Evolutionary conservation across 345 rosid genomes (phyloP), one percentile per base, ranked within the genome.

Genomic region (Passiflora organensis): DNA sequence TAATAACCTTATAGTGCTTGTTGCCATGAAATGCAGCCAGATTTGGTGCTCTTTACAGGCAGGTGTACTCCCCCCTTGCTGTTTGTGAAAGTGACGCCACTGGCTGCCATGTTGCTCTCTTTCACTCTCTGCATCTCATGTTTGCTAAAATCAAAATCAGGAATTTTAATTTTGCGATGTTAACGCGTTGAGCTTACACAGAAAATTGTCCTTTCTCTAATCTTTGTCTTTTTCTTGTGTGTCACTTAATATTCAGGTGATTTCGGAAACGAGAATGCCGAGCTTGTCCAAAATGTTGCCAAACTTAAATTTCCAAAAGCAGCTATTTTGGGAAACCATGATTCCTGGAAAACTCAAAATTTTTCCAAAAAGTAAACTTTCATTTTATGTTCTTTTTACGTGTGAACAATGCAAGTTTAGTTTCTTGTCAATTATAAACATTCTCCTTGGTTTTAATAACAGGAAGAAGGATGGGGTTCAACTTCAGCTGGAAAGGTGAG

Each of bases 31-130:
- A 32, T 81, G 86, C 89, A 87, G 94, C 91, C 96, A 15, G 80
- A 91, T 68, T 69, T 91, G 89, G 97, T 91, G 76, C 86, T 91
- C 57, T 87, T 91, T 73, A 87, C 91, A 83, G 96, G 97, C 66
- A 73, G 47, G 80, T 59, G 60, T 43, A 60, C 66, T 65, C 62
- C 52, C 44, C 72, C 39, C 18, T 71, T 47, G 0, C 28, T 28
- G 34, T 28, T 28, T 28, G 34, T 28, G 34, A 28, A 28, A 2
- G 8, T 28, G 34, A 28, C 8, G 8, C 34, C 34, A 28, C 8
- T 28, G 34, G 34, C 34, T n/a, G n/a, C n/a, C n/a, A n/a, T 20
- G 5, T 23, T 39, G 13, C 13, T 38, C 21, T 22, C 18, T 37
- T 58, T n/a, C 44, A 22, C 56, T 39, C 32, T 55, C 0, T 12